Conservation (phyloP, 768 basidiomycete genomes). For the Boletales sp. region DNA sequence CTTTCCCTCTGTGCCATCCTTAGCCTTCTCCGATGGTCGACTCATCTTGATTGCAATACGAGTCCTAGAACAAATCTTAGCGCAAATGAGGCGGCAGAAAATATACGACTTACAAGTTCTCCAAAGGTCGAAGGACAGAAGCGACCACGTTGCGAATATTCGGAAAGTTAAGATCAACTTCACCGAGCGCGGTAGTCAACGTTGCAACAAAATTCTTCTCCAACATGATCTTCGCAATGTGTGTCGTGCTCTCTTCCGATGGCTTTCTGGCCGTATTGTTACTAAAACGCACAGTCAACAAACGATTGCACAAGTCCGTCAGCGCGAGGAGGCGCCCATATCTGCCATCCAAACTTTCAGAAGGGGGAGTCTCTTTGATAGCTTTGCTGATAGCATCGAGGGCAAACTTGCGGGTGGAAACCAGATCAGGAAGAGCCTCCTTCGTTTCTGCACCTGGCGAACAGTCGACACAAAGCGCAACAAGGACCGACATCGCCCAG, state of each 20-base stretch:
- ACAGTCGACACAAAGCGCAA: conserved; percentile 91
- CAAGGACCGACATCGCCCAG: conserved; percentile 87
- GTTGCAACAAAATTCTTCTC: conserved; percentile 95
- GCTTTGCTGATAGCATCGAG: conserved; percentile 84
- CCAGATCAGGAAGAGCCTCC: conserved; percentile 72
- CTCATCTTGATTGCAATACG: conserved; percentile 99
- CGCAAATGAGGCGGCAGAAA: background rate
- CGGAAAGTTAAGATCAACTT: conserved; percentile 95
- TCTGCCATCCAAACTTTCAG: conserved; percentile 63
- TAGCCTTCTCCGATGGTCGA: conserved; percentile 62
- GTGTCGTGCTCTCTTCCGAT: conserved; percentile 74
- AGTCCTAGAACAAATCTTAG: conserved; percentile 49
- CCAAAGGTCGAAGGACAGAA: conserved; percentile 83
- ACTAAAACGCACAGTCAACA: conserved; percentile 78
- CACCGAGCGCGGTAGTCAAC: conserved; percentile 82
- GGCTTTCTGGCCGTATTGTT: conserved; percentile 47
- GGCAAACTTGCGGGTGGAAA: conserved; percentile 90
- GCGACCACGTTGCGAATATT: conserved; percentile 84
- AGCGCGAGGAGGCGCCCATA: conserved; percentile 89
- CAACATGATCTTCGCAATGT: conserved; percentile 96
- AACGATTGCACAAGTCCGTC: conserved; percentile 81
- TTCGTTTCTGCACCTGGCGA: conserved; percentile 63
- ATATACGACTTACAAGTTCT: conserved; percentile 68
- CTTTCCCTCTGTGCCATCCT: conserved; percentile 50
- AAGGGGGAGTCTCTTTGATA: conserved; percentile 70